These are phyloP conservation scores for Phyllosticta citribraziliensis DNA, from an alignment of 2,329 filamentous ascomycete genomes.

Conservation along the genomic window DNA sequence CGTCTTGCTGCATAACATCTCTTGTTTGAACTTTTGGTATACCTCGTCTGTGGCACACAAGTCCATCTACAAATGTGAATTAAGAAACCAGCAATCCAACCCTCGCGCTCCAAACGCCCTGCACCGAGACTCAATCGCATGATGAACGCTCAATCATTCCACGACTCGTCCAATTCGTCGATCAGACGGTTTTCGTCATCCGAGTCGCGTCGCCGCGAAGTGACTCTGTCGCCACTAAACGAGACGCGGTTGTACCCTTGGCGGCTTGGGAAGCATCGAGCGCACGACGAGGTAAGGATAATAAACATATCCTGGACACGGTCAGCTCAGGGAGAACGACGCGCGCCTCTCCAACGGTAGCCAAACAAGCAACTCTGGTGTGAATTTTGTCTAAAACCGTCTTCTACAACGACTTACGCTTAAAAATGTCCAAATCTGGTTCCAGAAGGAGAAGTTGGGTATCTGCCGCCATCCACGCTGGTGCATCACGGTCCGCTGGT, in stretches of 20 bases:
- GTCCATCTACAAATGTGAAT: not conserved
- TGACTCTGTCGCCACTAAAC: conserved; percentile 29
- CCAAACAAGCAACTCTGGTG: not conserved
- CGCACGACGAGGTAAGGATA: conserved; percentile 59
- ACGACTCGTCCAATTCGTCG: conserved; percentile 92
- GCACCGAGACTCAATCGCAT: not conserved
- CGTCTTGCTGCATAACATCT: not conserved
- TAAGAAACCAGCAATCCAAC: conserved; percentile 2
- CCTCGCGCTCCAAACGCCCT: conserved; percentile 5
- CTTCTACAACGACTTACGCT: conserved; percentile 47
- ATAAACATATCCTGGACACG: conserved; percentile 46
- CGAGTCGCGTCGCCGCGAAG: conserved; percentile 29
- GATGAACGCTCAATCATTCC: conserved; percentile 58
- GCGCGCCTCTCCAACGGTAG: not conserved
- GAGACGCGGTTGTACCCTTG: conserved; percentile 59
- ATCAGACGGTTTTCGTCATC: conserved; percentile 92
- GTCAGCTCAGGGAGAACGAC: conserved; percentile 3
- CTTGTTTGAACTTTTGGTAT: not conserved
- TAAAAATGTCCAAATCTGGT: conserved; percentile 73
- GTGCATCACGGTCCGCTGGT: conserved; percentile 89
- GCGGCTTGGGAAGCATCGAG: conserved; percentile 53
- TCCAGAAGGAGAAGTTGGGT: conserved; percentile 90
- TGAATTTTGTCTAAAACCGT: not conserved
- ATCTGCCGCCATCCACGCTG: conserved; percentile 91
- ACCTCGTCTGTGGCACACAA: not conserved